Percentiles rank a stretch among this genome's conserved stretches.
Evolutionary conservation across 345 rosid genomes (phyloP).

Genomic region (Heritiera fomes): DNA sequence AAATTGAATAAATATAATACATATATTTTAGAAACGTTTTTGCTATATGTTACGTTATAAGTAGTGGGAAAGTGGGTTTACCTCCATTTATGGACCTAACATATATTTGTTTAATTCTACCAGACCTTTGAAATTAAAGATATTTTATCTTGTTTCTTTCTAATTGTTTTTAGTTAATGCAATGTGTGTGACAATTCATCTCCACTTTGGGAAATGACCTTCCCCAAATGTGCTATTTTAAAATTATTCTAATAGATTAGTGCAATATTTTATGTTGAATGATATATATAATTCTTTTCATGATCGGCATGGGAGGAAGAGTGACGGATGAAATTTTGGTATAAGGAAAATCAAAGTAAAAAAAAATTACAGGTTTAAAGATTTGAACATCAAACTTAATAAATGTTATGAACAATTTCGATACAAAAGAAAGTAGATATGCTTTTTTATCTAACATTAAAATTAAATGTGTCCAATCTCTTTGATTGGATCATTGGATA

Average conservation of each 20-base stretch:
- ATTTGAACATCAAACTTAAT: too few relatives aligned
- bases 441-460: background rate
- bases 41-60: too few relatives aligned
- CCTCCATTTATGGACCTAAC: background rate
- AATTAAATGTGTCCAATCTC: background rate
- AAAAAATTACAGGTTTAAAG: too few relatives aligned
- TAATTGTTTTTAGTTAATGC: background rate
- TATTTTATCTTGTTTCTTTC: background rate
- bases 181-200: background rate
- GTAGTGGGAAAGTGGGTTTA: too few relatives aligned
- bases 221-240: background rate
- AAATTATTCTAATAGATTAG: background rate
- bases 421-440: background rate
- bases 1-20: too few relatives aligned
- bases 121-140: too few relatives aligned
- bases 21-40: too few relatives aligned
- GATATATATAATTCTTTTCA: background rate
- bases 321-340: background rate
- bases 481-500: background rate
- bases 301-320: background rate
- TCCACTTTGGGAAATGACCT: background rate
- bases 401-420: background rate
- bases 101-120: background rate
- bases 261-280: background rate
- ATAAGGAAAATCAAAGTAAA: too few relatives aligned